Percentiles rank a stretch among this genome's conserved stretches.
These are phyloP conservation scores for Beauveria bassiana DNA, from an alignment of 2,329 filamentous ascomycete species.

Conservation along the genomic window DNA sequence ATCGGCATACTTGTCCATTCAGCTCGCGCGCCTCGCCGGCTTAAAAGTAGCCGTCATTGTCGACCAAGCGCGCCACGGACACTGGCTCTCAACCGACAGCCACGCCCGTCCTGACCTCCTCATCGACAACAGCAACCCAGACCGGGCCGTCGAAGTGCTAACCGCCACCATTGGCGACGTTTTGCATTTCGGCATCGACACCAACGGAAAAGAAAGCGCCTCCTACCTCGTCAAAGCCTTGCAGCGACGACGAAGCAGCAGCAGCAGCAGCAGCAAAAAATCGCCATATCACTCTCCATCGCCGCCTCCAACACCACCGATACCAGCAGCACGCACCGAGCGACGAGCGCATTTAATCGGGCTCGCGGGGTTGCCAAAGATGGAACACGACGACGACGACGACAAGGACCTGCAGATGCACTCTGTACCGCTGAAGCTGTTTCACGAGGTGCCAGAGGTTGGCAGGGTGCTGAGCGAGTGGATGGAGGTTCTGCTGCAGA, in stretches of 20 bases:
- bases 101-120: constrained; percentile 50
- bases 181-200: constrained; percentile 63
- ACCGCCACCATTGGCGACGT: constrained; percentile 47
- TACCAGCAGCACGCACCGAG: constrained; percentile 13
- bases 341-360: constrained; percentile 51
- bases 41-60: constrained; percentile 58
- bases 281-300: constrained; percentile 19
- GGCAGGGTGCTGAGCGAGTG: constrained; percentile 57
- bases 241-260: background rate
- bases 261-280: too few species aligned
- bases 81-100: constrained; percentile 41
- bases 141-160: constrained; percentile 59
- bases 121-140: constrained; percentile 59
- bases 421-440: constrained; percentile 67
- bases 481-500: constrained; percentile 57
- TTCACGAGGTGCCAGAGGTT: constrained; percentile 58
- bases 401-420: constrained; percentile 45
- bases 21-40: constrained; percentile 60
- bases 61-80: constrained; percentile 59
- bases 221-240: constrained; percentile 48
- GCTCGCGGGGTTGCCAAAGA: constrained; percentile 59
- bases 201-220: constrained; percentile 57
- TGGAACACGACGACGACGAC: constrained; percentile 27
- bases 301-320: constrained; percentile 30
- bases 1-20: constrained; percentile 57